Base-by-base conservation (phyloP, 192 early-diverging fungal genomes). In the Funneliformis geosporum region DNA sequence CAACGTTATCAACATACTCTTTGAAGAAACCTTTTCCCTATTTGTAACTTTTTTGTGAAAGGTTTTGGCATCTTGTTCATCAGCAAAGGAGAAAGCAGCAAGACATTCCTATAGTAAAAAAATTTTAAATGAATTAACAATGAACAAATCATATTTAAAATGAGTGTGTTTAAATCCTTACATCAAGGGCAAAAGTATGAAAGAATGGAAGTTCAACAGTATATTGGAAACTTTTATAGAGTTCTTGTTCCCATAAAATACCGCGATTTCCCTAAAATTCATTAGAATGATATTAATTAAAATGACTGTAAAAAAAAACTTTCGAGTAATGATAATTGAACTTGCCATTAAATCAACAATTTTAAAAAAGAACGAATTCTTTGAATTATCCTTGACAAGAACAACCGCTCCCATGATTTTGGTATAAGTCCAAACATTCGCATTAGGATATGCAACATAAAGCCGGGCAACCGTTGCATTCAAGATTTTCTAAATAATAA, bases 171-270 rank as follows among this genome's bases (percentile, higher is more conserved):
- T n/a, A n/a, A n/a, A n/a, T n/a, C 23, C 86, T 84, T 85, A 90
- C 89, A 79, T 93, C 92, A 25, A 89, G 87, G 38, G 88, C 84
- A 82, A 95, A 91, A 23, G 91, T 91, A 74, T 90, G 90, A 78
- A 95, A 95, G 79, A 88, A 93, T 11, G 90, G 87, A 21, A 83
- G 67, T 46, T 91, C 89, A 69, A 89, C 85, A 9, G 76, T 80
- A 80, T 91, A 91, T 59, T 91, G 88, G 85, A 95, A 93, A 62
- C 87, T 88, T 78, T 91, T 84, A 81, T 92, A 93, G 11, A 95
- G 79, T 83, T 95, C 93, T 81, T 95, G 93, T 80, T 95, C 93
- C 93, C 93, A 95, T 40, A 93, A 80, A 43, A 93, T 85, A n/a
- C 88, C 86, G 59, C 82, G 82, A 64, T 89, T 81, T 28, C 83